Evolutionary conservation across 1,284 basidiomycete genomes (phyloP).

Genomic region (Moesziomyces sp.): DNA sequence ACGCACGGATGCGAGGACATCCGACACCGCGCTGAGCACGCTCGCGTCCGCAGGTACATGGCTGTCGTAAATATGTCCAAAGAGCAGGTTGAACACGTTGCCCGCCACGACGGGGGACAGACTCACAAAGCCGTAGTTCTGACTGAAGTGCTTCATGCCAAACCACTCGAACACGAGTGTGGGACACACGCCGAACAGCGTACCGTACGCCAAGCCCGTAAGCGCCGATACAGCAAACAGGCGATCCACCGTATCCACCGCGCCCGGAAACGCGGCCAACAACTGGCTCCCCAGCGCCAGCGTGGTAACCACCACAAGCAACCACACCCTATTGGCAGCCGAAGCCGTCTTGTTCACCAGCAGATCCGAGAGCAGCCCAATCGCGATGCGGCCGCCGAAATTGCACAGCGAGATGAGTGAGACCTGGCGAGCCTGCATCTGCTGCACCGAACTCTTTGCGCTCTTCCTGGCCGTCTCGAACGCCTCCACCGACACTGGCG

Average conservation of each 20-base stretch:
- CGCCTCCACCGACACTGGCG: not conserved
- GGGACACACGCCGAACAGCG: constrained; percentile 80
- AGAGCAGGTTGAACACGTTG: constrained; percentile 84
- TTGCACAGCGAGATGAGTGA: constrained; percentile 86
- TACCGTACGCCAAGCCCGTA: constrained; percentile 80
- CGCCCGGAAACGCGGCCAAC: constrained; percentile 58
- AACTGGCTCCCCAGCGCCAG: constrained; percentile 58
- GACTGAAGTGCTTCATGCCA: constrained; percentile 81
- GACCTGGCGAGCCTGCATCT: constrained; percentile 80
- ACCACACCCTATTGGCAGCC: constrained; percentile 50
- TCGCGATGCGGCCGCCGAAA: constrained; percentile 80
- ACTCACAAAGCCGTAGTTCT: constrained; percentile 86
- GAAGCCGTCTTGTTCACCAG: constrained; percentile 45
- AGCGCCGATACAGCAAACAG: constrained; percentile 82
- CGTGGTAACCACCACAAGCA: constrained; percentile 58
- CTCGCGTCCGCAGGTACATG: constrained; percentile 29
- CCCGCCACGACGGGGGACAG: constrained; percentile 82
- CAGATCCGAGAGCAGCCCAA: constrained; percentile 80
- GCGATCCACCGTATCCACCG: constrained; percentile 73
- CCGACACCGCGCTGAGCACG: not conserved
- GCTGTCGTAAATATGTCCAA: constrained; percentile 72
- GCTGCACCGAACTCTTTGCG: constrained; percentile 76
- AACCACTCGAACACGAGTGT: constrained; percentile 87
- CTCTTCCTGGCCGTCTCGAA: constrained; percentile 69
- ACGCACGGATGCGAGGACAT: constrained; percentile 2